Conservation (phyloP, 2,329 filamentous ascomycete genomes). For the Fusarium sp. region DNA sequence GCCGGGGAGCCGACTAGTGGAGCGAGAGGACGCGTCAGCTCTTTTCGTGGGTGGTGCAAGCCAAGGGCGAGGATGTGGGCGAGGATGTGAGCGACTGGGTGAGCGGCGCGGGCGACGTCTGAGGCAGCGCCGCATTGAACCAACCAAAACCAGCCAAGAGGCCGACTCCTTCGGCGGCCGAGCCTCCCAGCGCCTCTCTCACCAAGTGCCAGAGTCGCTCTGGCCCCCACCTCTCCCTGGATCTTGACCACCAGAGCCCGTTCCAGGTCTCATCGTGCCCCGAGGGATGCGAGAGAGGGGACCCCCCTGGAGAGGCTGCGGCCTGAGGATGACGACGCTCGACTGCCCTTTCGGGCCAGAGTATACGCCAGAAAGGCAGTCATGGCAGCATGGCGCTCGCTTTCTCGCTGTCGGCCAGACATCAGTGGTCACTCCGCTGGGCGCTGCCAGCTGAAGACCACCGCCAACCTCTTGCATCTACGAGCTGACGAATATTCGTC, state of each 20-base stretch:
- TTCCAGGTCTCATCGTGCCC: constrained; percentile 11
- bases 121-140: constrained; percentile 33
- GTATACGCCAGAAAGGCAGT: constrained; percentile 32
- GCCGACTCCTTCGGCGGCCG: constrained; percentile 13
- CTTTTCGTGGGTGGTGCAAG: constrained; percentile 43
- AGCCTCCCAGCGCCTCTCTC: constrained; percentile 18
- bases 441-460: constrained; percentile 20
- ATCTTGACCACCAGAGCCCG: neutral
- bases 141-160: constrained; percentile 21
- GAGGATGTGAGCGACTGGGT: constrained; percentile 17
- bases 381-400: constrained; percentile 28
- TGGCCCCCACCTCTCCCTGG: constrained; percentile 19
- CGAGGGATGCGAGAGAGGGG: constrained; percentile 18
- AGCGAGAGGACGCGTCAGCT: constrained; percentile 47
- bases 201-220: constrained; percentile 5
- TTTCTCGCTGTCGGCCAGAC: neutral
- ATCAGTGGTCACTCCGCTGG: constrained; percentile 25
- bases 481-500: constrained; percentile 43
- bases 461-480: constrained; percentile 28
- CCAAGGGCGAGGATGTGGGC: constrained; percentile 34
- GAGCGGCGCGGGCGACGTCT: constrained; percentile 34
- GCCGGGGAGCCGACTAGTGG: constrained; percentile 39
- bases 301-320: constrained; percentile 31
- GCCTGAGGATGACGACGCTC: constrained; percentile 50
- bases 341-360: constrained; percentile 41